Base-by-base conservation (phyloP, 805 yeast species). In the Ogataea angusta region DNA sequence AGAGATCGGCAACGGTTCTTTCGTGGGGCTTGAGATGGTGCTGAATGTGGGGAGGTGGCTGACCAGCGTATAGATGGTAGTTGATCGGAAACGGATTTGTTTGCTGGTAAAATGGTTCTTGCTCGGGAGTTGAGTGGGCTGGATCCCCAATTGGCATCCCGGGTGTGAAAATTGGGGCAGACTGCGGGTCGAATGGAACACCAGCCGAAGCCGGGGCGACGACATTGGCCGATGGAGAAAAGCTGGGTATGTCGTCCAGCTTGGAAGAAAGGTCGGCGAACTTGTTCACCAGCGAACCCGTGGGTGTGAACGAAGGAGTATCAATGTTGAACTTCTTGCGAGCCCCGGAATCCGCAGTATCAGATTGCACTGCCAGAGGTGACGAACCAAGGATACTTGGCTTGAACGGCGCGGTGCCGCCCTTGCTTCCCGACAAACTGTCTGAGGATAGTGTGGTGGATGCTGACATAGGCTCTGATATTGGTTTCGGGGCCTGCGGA, bases 61-160 rank as follows among this genome's bases (percentile, higher is more conserved):
- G 74, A 2, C 97, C 97, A 0, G 96, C 93, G 63, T 91, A 90
- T 28, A 88, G 64, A 63, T 90, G 96, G 59, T 86, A 85, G 54
- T 88, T 88, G 31, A 86, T 65, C 0, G 85, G 84, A 48, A 66
- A 78, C 27, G 59, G 36, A 24, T 66, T 49, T 0, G 68, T 59
- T 19, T 61, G 63, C 30, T 62, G 66, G 45, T 53, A 59, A 47
- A 56, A 63, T 10, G 55, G 50, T 8, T 57, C 63, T 21, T 32
- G 22, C 13, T 53, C 60, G 8, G 46, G 44, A 25, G n/a, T 13
- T 38, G 25, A 13, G 24, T 26, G 30, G 31, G 41, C 29, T n/a
- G 49, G 26, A 13, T 36, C 42, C 6, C 33, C 33, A 30, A 33
- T n/a, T 12, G 22, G 43, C 21, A 34, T 18, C 7, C 36, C 46